Percentiles rank a stretch among this genome's conserved stretches.
Conservation (phyloP, 2,329 filamentous ascomycete genomes). For the Alternaria gansuensis region DNA sequence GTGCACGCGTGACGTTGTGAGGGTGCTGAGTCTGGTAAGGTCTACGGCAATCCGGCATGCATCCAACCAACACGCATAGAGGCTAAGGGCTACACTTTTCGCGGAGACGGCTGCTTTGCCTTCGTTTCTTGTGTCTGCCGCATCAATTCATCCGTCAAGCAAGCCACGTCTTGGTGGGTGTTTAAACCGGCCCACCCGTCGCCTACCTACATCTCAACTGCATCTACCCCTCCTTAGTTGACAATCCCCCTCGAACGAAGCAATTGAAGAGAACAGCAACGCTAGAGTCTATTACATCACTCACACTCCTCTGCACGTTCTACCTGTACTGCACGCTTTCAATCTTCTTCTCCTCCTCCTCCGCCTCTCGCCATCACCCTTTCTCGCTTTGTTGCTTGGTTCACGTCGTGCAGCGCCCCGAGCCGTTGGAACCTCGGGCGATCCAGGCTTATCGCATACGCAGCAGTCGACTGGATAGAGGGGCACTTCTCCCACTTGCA, state of each 20-base stretch:
- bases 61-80: slow-evolving; percentile 15
- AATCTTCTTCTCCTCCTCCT: not conserved
- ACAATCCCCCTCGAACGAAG: slow-evolving; percentile 32
- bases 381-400: slow-evolving; percentile 17
- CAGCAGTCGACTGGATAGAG: slow-evolving; percentile 27
- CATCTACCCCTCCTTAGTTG: slow-evolving; percentile 45
- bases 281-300: slow-evolving; percentile 22
- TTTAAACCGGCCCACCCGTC: slow-evolving; percentile 39
- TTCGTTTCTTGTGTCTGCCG: slow-evolving; percentile 23
- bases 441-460: slow-evolving; percentile 47
- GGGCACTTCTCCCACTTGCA: slow-evolving; percentile 29
- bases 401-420: slow-evolving; percentile 28
- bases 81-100: slow-evolving; percentile 20
- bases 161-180: slow-evolving; percentile 39
- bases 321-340: not conserved
- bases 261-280: slow-evolving; percentile 16
- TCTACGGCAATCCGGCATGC: slow-evolving; percentile 37
- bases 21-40: slow-evolving; percentile 34
- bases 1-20: slow-evolving; percentile 47
- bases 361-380: slow-evolving; percentile 3
- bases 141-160: slow-evolving; percentile 36
- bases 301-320: not conserved
- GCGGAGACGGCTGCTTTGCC: slow-evolving; percentile 26
- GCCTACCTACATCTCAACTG: slow-evolving; percentile 45
- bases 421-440: slow-evolving; percentile 43